These are phyloP conservation scores for Heimioporus retisporus DNA, from an alignment of 1,284 basidiomycete genomes.

Conservation along the genomic window DNA sequence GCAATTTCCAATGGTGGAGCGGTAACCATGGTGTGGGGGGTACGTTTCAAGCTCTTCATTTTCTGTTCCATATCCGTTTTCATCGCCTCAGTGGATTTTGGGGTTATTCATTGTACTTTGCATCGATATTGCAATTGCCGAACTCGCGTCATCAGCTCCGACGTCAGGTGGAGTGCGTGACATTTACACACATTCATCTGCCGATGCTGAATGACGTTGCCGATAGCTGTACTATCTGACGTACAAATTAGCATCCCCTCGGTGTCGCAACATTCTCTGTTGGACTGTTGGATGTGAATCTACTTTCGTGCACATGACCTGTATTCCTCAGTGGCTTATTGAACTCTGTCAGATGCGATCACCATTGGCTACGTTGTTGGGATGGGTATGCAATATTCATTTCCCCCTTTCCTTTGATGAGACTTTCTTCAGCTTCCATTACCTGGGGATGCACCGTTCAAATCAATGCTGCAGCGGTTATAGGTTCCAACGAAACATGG, in stretches of 20 bases:
- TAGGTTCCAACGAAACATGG: conserved; percentile 45
- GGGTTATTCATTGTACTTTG: no score
- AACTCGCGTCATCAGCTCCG: no score
- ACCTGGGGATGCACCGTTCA: conserved; percentile 55
- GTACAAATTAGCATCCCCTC: conserved; percentile 45
- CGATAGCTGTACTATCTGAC: conserved; percentile 52
- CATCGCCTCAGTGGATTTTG: no score
- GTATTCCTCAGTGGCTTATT: not conserved
- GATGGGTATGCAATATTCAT: conserved; percentile 25
- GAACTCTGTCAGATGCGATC: conserved; percentile 43
- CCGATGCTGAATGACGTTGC: not conserved
- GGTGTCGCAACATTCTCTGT: conserved; percentile 45
- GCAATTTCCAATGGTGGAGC: no score
- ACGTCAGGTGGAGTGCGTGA: no score
- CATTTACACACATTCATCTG: no score
- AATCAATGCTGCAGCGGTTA: conserved; percentile 48
- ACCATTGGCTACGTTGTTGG: conserved; percentile 52
- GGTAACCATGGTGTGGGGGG: no score
- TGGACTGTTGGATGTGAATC: conserved; percentile 55
- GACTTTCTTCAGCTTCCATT: conserved; percentile 44
- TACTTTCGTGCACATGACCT: not conserved
- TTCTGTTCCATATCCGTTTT: no score
- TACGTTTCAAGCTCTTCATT: no score
- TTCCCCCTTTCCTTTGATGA: not conserved
- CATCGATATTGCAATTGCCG: no score